Conservation (phyloP, 2,329 filamentous ascomycete genomes). For the Fragosphaeria purpurea region DNA sequence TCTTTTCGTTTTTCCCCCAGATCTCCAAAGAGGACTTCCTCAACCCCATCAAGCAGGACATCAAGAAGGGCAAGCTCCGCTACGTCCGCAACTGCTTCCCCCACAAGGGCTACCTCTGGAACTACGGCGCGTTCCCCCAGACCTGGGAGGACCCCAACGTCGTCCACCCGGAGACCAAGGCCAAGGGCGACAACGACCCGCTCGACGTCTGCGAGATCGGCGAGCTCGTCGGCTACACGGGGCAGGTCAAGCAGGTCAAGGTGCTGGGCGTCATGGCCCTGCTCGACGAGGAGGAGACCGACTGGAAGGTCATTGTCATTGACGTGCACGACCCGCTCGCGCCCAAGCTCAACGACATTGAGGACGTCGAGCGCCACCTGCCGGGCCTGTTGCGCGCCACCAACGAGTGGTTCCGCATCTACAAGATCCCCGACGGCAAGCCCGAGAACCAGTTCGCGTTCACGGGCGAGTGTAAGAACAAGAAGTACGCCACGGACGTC, state of each 20-base stretch:
- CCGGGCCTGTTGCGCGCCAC: conserved; percentile 93
- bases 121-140: conserved; percentile 99
- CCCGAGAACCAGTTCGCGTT: conserved; percentile 99
- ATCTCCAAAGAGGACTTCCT: conserved; percentile 98
- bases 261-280: conserved; percentile 98
- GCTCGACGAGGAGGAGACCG: conserved; percentile 98
- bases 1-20: conserved; percentile 36
- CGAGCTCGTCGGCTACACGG: conserved; percentile 90
- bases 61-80: conserved; percentile 99
- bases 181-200: conserved; percentile 98
- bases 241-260: conserved; percentile 99
- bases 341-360: conserved; percentile 92
- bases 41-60: conserved; percentile 99
- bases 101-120: conserved; percentile 99
- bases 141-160: conserved; percentile 99
- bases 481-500: conserved; percentile 94
- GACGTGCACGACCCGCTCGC: conserved; percentile 96
- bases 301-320: conserved; percentile 99
- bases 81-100: conserved; percentile 99
- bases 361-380: conserved; percentile 97
- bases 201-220: conserved; percentile 99
- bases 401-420: conserved; percentile 99
- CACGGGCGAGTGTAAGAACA: conserved; percentile 99
- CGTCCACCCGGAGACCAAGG: conserved; percentile 97
- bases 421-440: conserved; percentile 99